phyloP scores from a whole-genome alignment of 495 filamentous ascomycete genomes.

The Evansstolkia leycettana region DNA sequence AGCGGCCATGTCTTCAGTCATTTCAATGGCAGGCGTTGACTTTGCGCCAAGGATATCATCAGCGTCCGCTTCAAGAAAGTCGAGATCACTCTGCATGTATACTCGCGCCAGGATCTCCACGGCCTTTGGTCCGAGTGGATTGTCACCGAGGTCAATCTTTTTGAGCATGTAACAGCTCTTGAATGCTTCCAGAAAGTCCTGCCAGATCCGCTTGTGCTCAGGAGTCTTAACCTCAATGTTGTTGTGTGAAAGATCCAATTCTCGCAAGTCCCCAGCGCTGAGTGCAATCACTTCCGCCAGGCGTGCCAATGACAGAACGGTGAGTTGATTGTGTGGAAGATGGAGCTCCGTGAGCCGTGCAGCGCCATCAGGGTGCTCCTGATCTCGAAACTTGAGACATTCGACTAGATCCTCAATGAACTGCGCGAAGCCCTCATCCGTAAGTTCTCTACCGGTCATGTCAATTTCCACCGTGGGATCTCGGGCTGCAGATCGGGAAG shows the following conservation, averaged over 20 bases:
- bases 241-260: constrained; percentile 37
- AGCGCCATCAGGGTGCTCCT: constrained; percentile 16
- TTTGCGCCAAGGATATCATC: constrained; percentile 5
- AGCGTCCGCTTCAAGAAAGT: constrained; percentile 14
- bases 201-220: constrained; percentile 28
- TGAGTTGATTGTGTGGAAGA: constrained; percentile 29
- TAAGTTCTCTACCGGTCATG: constrained; percentile 27
- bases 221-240: constrained; percentile 19
- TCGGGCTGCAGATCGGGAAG: constrained; percentile 19
- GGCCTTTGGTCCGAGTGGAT: constrained; percentile 24
- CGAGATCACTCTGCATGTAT: constrained; percentile 27
- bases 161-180: constrained; percentile 28
- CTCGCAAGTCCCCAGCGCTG: constrained; percentile 27
- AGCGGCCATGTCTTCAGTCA: not conserved
- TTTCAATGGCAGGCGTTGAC: not conserved
- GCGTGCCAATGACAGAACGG: constrained; percentile 18
- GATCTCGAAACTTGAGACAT: constrained; percentile 19
- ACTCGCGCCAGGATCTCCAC: constrained; percentile 31
- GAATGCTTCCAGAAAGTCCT: constrained; percentile 30
- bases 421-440: constrained; percentile 28
- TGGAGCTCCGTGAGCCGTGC: constrained; percentile 33
- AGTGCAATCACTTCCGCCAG: constrained; percentile 27
- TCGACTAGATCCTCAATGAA: constrained; percentile 26
- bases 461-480: constrained; percentile 36
- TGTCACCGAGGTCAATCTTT: constrained; percentile 32